Evolutionary conservation across 2,329 filamentous ascomycete genomes (phyloP).

Genomic region (Alternaria dauci): DNA sequence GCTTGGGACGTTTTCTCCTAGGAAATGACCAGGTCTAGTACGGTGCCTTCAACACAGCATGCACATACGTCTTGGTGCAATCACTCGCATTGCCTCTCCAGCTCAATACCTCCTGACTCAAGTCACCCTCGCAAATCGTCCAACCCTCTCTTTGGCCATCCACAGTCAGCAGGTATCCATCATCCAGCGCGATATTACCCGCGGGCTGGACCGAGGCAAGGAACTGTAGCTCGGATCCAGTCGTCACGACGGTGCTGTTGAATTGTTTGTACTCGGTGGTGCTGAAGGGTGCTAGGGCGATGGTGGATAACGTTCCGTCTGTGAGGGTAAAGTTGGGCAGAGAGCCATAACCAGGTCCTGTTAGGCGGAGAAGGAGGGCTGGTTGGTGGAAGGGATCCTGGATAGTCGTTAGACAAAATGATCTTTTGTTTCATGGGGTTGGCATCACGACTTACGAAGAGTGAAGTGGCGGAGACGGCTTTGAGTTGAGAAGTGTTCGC

Average conservation of each 20-base stretch:
- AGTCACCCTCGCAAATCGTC: constrained; percentile 49
- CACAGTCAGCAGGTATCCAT: constrained; percentile 51
- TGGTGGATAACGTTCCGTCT: constrained; percentile 44
- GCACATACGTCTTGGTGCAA: constrained; percentile 51
- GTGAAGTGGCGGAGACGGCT: constrained; percentile 49
- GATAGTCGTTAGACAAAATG: not conserved
- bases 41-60: constrained; percentile 50
- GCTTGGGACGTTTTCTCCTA: not conserved
- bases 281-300: constrained; percentile 38
- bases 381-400: constrained; percentile 47
- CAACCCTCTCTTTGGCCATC: constrained; percentile 49
- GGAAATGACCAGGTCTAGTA: constrained; percentile 37
- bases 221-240: constrained; percentile 45
- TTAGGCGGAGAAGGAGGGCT: constrained; percentile 50
- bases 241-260: constrained; percentile 42
- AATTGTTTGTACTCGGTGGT: constrained; percentile 35
- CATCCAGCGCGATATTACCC: constrained; percentile 47
- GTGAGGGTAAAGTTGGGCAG: constrained; percentile 52
- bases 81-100: constrained; percentile 49
- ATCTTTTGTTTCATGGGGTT: not conserved
- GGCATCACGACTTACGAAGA: constrained; percentile 40
- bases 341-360: constrained; percentile 49
- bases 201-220: constrained; percentile 36
- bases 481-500: constrained; percentile 44
- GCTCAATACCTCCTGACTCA: constrained; percentile 45